These are phyloP conservation scores for Polygonum maritimum DNA, from an alignment of 148 eudicot species.

Conservation along the genomic window DNA sequence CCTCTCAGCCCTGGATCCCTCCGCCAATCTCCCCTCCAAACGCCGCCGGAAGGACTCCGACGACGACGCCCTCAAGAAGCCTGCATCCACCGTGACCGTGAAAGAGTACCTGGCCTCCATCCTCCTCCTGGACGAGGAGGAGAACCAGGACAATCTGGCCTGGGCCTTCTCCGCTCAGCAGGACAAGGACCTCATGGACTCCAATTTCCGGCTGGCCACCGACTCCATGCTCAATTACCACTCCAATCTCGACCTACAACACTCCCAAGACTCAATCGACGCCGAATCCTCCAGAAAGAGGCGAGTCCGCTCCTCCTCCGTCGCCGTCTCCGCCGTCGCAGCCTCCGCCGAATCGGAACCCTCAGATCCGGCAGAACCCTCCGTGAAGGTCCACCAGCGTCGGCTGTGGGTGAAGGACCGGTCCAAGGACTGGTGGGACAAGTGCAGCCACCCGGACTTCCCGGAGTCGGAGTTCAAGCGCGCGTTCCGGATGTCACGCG, in stretches of 20 bases:
- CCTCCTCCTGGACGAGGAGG: conserved; percentile 6
- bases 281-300: neutral
- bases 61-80: neutral
- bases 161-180: conserved; percentile 4
- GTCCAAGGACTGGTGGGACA: conserved; percentile 83
- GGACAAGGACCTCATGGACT: neutral
- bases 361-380: neutral
- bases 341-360: neutral
- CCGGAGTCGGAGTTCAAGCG: conserved; percentile 52
- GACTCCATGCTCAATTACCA: neutral
- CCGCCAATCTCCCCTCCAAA: neutral
- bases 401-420: conserved; percentile 70
- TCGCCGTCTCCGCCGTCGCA: neutral
- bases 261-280: neutral
- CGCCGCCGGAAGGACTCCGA: conserved; percentile 12
- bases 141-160: neutral
- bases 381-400: conserved; percentile 17
- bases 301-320: neutral
- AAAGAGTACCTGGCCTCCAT: conserved; percentile 9
- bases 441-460: conserved; percentile 40
- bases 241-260: neutral
- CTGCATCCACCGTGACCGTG: neutral
- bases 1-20: neutral
- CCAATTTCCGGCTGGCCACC: neutral
- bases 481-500: conserved; percentile 54